Percentiles rank a stretch among this genome's conserved stretches.
Conservation (phyloP, 805 yeast species). For the Schwanniomyces pseudopolymorphus region DNA sequence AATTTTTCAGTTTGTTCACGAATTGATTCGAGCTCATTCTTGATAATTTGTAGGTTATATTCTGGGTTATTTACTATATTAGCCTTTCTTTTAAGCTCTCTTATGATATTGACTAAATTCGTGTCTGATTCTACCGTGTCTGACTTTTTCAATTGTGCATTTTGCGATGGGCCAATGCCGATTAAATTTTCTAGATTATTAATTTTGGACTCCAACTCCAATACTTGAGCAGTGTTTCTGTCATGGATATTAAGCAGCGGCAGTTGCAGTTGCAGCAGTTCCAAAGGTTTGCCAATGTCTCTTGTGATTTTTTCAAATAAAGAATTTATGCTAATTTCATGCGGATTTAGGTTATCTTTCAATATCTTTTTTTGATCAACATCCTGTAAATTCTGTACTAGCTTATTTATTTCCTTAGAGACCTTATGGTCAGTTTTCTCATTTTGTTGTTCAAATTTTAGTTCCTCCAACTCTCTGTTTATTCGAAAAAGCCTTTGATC, state of each 20-base stretch:
- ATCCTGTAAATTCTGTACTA: conserved; percentile 6
- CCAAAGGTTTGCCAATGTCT: not conserved
- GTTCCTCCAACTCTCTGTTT: conserved; percentile 37
- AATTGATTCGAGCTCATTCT: conserved; percentile 21
- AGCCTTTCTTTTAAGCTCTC: conserved; percentile 32
- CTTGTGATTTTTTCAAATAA: conserved; percentile 7
- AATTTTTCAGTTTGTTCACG: conserved; percentile 26
- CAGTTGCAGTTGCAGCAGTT: not conserved
- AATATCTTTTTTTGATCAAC: conserved; percentile 1
- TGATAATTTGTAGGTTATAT: conserved; percentile 22
- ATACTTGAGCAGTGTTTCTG: conserved; percentile 9
- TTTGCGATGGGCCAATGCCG: conserved; percentile 15
- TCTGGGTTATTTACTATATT: conserved; percentile 37
- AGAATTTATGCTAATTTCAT: conserved; percentile 4
- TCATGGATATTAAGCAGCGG: not conserved
- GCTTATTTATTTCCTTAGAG: conserved; percentile 3
- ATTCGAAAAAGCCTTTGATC: conserved; percentile 40
- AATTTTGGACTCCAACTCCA: conserved; percentile 27
- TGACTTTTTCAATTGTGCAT: conserved; percentile 1
- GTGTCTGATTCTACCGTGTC: conserved; percentile 3
- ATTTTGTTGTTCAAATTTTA: conserved; percentile 16
- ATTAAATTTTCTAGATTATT: conserved; percentile 18
- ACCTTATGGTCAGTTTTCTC: not conserved
- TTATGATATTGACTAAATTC: conserved; percentile 25
- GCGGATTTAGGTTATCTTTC: not conserved